Evolutionary conservation across 306 rosid species (phyloP), one percentile per base, ranked within the genome.

Genomic region (Vigna angularis): DNA sequence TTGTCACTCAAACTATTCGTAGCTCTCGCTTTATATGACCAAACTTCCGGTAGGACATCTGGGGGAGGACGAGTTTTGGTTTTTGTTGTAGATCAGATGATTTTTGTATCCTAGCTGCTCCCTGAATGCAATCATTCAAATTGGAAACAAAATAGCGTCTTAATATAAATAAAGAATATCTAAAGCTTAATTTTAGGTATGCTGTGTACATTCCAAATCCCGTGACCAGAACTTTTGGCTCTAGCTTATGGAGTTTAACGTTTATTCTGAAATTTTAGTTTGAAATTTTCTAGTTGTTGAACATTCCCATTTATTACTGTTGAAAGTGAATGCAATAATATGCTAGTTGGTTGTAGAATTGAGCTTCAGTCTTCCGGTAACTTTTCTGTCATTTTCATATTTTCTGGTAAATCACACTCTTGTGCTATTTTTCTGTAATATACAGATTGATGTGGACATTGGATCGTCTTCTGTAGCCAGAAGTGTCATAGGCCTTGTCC

Each of bases 401-500:
- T 70, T 26, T 77, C 59, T 40, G 12, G 20, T 59, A 59, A 40
- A 65, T 73, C 68, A 51, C 69, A 38, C 67, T 66, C 71, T 52
- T 53, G 76, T 62, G 20, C 16, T 15, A 51, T 49, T 55, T 62
- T 77, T 65, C 58, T 68, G 28, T 69, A 63, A 49, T 81, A 26
- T 88, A 84, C 98, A 95, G 98, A 92, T 92, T 59, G 97, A 95
- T 80, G 98, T 92, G 79, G 98, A 92, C 82, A 92, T 95, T 73
- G 98, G 98, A 83, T 95, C 98, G 55, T 95, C 98, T 16, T 89
- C 98, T 1, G 98, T 92, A 47, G 98, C 98, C 65, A 90, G 92
- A 81, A 71, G 98, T 77, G 90, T 95, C 63, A 91, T 95, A 42
- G 88, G 95, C 84, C 89, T 95, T 85, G 98, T 95, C 78, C 79